Evolutionary conservation across 129 eudicot genomes (phyloP), one percentile per base, ranked within the genome.

Genomic region (Flaveria sonorensis): DNA sequence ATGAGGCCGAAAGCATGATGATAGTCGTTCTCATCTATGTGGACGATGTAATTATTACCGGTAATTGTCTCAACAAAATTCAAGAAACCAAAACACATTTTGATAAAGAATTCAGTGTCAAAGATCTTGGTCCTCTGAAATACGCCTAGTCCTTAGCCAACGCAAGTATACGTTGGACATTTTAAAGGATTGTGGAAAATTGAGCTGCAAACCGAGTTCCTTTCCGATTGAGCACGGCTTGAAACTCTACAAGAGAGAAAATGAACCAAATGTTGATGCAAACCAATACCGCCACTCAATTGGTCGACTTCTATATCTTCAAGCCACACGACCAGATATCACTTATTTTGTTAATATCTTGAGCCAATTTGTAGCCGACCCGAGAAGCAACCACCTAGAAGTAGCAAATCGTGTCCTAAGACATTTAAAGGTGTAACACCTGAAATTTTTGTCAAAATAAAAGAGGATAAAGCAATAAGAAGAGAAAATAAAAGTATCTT

Each of bases 121-220:
- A 47, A 47, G 53, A 47, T 26, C 69, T 28, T 28, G 69, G 69
- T 63, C 43, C 69, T n/a, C n/a, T n/a, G n/a, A n/a, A n/a, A n/a
- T n/a, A n/a, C n/a, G n/a, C n/a, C n/a, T n/a, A n/a, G n/a, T n/a
- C n/a, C n/a, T n/a, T n/a, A n/a, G n/a, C n/a, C n/a, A n/a, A n/a
- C n/a, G n/a, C n/a, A n/a, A n/a, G n/a, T n/a, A 18, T 2, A 14
- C 14, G 2, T 23, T 63, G 18, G 42, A 63, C 7, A 63, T 63
- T 3, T 28, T 63, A 9, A 28, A 23, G 45, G 68, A 63, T 10
- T 8, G 45, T 30, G 43, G 68, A 21, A 63, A 24, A 6, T 63
- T 63, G 45, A 20, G 68, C 28, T 47, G 52, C 16, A 47, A 47
- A 2, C 52, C 52, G 16, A 47, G 52, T 47, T 12, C 52, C 0